Base-by-base conservation (phyloP, 768 basidiomycete species). In the Kwoniella dendrophila region DNA sequence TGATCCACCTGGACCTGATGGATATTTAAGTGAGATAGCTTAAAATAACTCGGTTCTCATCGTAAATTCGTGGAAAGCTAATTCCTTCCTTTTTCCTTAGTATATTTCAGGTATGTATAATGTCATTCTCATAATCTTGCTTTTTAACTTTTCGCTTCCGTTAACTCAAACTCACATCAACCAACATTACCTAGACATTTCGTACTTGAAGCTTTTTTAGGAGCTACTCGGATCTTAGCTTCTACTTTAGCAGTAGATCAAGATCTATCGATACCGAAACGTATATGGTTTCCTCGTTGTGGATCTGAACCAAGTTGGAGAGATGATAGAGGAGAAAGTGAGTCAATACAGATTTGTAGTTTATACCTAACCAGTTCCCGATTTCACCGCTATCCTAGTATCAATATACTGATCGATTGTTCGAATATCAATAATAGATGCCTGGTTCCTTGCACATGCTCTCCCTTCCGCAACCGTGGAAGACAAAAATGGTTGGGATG, bases 191-290 rank as follows among this genome's bases (percentile, higher is more conserved):
- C 16, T 26, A 69, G 70, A 52, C 72, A 73, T 38, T 73, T 73
- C 29, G 72, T 69, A 6, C 54, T 68, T n/a, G 72, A 73, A 58
- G 68, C 68, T 24, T 73, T 73, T 57, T 47, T 73, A 12, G 72
- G 72, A 14, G 72, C 72, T 0, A 60, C 72, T 6, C 32, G 71
- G 24, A 59, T 64, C 0, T 34, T 72, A 12, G 71, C 66, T 2
- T 62, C 68, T 1, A 62, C 62, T 16, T 29, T 66, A 30, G 51
- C 63, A 2, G 29, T n/a, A n/a, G 54, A n/a, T 24, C 50, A 34
- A 30, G 14, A 14, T 8, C 24, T 38, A 38, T 29, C 49, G 43
- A 14, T 66, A 32, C 71, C 71, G 6, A 62, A 33, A 10, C 44
- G 72, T 33, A 43, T 73, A 6, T 73, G 72, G 72, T 70, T 70